A percentile compares a stretch with the other conserved stretches of the same genome.
Evolutionary conservation across 257 asterid species (phyloP).

Genomic region (Salvia hispanica): DNA sequence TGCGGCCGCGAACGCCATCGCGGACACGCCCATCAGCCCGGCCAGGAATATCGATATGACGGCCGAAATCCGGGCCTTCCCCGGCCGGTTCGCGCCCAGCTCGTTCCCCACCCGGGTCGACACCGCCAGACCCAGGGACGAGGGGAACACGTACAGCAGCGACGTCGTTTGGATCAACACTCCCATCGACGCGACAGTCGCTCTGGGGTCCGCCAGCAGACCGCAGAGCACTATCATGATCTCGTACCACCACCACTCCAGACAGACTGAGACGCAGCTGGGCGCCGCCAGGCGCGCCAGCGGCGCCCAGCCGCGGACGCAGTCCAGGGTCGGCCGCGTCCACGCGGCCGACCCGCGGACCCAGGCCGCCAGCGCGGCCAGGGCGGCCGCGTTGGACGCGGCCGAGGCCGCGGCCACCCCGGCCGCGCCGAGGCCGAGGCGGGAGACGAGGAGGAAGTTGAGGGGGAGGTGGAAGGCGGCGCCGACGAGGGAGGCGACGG

Average conservation of each 20-base stretch:
- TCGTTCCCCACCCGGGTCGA: conserved; percentile 84
- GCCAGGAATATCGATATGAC: conserved; percentile 46
- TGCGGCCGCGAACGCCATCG: conserved; percentile 54
- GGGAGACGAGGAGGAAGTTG: conserved; percentile 49
- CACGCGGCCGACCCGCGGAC: conserved; percentile 49
- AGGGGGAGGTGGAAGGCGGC: conserved; percentile 59
- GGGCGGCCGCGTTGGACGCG: conserved; percentile 48
- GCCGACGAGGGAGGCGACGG: conserved; percentile 61
- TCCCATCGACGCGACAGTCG: conserved; percentile 84
- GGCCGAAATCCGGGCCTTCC: conserved; percentile 57
- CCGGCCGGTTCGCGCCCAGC: conserved; percentile 74
- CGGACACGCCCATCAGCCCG: conserved; percentile 59
- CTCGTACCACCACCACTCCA: conserved; percentile 98
- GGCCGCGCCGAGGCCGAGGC: conserved; percentile 59
- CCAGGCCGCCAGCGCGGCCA: conserved; percentile 46
- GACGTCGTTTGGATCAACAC: conserved; percentile 77
- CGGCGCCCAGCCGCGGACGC: conserved; percentile 80
- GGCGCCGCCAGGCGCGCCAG: conserved; percentile 71
- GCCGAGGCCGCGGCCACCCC: conserved; percentile 87
- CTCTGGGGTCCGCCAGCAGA: conserved; percentile 68
- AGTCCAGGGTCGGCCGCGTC: conserved; percentile 54
- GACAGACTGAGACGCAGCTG: conserved; percentile 80
- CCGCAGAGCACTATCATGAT: conserved; percentile 81
- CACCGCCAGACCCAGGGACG: conserved; percentile 68
- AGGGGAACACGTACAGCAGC: conserved; percentile 68